Percentiles rank a stretch among this genome's conserved stretches.
These are phyloP conservation scores for Ustilago hordei DNA, from an alignment of 1,284 basidiomycete species.

Conservation along the genomic window DNA sequence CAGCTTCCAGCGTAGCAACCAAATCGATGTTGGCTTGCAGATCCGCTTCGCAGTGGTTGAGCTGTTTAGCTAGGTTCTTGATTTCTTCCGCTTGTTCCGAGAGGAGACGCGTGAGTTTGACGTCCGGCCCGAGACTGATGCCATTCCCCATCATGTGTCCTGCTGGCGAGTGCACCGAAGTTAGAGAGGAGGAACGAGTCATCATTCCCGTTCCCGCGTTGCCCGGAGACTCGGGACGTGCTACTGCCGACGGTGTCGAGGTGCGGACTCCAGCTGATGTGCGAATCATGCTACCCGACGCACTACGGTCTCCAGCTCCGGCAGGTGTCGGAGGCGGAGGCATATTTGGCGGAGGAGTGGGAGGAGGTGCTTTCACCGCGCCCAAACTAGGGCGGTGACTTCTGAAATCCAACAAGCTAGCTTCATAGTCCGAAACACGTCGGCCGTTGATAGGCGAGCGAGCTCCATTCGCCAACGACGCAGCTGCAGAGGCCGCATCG, in stretches of 20 bases:
- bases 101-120: conserved; percentile 70
- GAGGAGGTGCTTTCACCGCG: conserved; percentile 81
- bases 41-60: conserved; percentile 89
- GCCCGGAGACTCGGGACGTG: conserved; percentile 56
- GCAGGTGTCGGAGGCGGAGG: conserved; percentile 76
- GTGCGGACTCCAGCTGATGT: conserved; percentile 43
- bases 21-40: conserved; percentile 91
- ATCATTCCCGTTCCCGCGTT: conserved; percentile 28
- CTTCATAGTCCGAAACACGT: conserved; percentile 35
- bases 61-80: conserved; percentile 89
- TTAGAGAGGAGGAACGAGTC: conserved; percentile 61
- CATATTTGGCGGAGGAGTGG: conserved; percentile 85
- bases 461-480: conserved; percentile 28
- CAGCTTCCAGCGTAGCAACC: conserved; percentile 72
- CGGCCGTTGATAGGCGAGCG: conserved; percentile 33
- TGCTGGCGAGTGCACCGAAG: conserved; percentile 46
- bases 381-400: conserved; percentile 39
- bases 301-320: conserved; percentile 4
- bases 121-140: conserved; percentile 26
- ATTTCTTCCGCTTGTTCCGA: conserved; percentile 83
- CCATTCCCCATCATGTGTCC: conserved; percentile 22
- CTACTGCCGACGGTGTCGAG: conserved; percentile 53
- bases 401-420: conserved; percentile 24
- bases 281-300: conserved; percentile 14
- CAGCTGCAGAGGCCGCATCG: conserved; percentile 24